These are phyloP conservation scores for Beverwykella pulmonaria DNA, from an alignment of 495 filamentous ascomycete species.

Conservation along the genomic window DNA sequence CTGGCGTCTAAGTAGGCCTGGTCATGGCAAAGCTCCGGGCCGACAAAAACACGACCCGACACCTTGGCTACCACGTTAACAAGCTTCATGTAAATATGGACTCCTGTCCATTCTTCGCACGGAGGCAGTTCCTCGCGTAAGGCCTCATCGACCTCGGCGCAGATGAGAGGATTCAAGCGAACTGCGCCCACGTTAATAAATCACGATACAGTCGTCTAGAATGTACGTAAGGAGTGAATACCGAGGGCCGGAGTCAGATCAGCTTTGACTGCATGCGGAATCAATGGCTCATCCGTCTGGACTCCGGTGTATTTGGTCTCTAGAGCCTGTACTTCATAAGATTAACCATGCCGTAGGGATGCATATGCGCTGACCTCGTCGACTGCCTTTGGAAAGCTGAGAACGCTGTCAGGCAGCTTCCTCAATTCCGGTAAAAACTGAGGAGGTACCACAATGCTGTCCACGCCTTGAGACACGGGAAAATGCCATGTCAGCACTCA, in stretches of 20 bases:
- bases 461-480: neutral
- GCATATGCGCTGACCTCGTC: slow-evolving; percentile 5
- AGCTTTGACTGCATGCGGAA: slow-evolving; percentile 24
- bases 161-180: slow-evolving; percentile 29
- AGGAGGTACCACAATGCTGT: slow-evolving; percentile 18
- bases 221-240: slow-evolving; percentile 1
- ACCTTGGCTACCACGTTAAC: slow-evolving; percentile 29
- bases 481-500: neutral
- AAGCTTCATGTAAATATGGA: slow-evolving; percentile 23
- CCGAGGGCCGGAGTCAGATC: slow-evolving; percentile 34
- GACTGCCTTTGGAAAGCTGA: slow-evolving; percentile 20
- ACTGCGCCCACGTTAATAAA: slow-evolving; percentile 4
- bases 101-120: slow-evolving; percentile 32
- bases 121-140: slow-evolving; percentile 26
- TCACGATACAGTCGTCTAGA: neutral
- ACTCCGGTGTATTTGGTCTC: slow-evolving; percentile 33
- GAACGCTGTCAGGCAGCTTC: slow-evolving; percentile 23
- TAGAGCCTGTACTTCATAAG: slow-evolving; percentile 14
- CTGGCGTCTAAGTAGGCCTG: slow-evolving; percentile 26
- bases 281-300: slow-evolving; percentile 9
- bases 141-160: slow-evolving; percentile 23
- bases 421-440: slow-evolving; percentile 24
- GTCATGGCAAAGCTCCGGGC: slow-evolving; percentile 28
- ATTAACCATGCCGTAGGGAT: neutral
- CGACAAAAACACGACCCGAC: slow-evolving; percentile 32